Base-by-base conservation (phyloP, 2,329 filamentous ascomycete species). In the Claviceps humidiphila region DNA sequence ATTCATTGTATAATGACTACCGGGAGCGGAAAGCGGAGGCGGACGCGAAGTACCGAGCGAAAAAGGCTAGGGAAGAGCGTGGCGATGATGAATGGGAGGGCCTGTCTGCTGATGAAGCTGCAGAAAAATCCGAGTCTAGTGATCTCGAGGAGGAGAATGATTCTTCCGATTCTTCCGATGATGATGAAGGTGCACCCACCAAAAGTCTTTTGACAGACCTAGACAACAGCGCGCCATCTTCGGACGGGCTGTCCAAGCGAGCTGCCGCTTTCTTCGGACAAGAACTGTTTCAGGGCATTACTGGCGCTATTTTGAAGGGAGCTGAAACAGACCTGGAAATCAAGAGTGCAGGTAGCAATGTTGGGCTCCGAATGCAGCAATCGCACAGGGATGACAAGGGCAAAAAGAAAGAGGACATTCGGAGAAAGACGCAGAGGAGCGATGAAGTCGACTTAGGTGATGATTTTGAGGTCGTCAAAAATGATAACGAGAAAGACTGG, bases 1-100 rank as follows among this genome's bases (percentile, higher is more conserved):
- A 98, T 64, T 73, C 74, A 42, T 80, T 96, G 80, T 98, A 97
- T 67, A 82, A 89, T 24, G 76, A 85, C 56, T 98, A 90, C 66
- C 84, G 85, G 59, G 86, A 90, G 62, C 80, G 84, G 47, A 87
- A 85, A 67, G 81, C 89, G 22, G 84, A 86, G 45, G 71, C 78
- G 11, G 90, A 97, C 64, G 84, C 90, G 16, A 97, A 96, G 66
- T 86, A 87, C 63, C 82, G 88, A 42, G 89, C 91, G 3, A 98
- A 97, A 73, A 89, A 89, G 64, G 85, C 88, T 6, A 81, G 90
- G 51, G 82, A 87, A 63, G 81, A 89, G 62, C 82, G 86, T 56
- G 82, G 86, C 50, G 88, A 94, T 54, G 89, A 88, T 14, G 90
- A 95, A 63, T 98, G 90, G 84, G 87, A 94, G 59, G 93, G 93